phyloP scores from a whole-genome alignment of 2,329 filamentous ascomycete genomes.

The Thelonectria olida region DNA sequence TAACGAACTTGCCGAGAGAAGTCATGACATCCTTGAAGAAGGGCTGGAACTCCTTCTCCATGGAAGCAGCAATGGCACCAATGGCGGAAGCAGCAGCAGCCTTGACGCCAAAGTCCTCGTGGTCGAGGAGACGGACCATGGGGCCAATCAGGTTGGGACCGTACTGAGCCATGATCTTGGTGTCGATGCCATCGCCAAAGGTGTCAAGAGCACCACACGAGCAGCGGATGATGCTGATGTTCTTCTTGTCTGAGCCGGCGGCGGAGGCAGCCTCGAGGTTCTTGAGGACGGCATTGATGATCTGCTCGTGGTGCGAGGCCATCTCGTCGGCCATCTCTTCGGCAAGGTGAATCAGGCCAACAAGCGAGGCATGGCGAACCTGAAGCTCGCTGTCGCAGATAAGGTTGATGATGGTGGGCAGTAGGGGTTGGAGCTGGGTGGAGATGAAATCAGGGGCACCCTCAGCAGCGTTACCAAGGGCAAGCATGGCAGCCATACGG shows the following conservation, averaged over 20 bases:
- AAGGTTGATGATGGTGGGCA: slow-evolving; percentile 85
- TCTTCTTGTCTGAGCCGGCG: slow-evolving; percentile 75
- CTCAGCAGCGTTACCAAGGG: slow-evolving; percentile 93
- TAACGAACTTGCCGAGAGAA: slow-evolving; percentile 83
- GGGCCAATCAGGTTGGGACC: slow-evolving; percentile 84
- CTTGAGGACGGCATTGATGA: slow-evolving; percentile 86
- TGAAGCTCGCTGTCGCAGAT: slow-evolving; percentile 84
- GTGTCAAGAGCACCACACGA: slow-evolving; percentile 92
- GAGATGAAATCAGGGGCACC: slow-evolving; percentile 97
- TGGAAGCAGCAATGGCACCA: slow-evolving; percentile 87
- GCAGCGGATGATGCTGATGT: slow-evolving; percentile 85
- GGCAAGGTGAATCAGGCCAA: slow-evolving; percentile 87
- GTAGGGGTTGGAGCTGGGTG: slow-evolving; percentile 86
- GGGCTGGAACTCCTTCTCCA: slow-evolving; percentile 85
- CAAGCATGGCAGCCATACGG: slow-evolving; percentile 89
- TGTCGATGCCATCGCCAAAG: slow-evolving; percentile 87
- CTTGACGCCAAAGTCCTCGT: slow-evolving; percentile 90
- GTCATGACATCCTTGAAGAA: slow-evolving; percentile 93
- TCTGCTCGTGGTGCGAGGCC: slow-evolving; percentile 81
- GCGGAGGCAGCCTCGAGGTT: slow-evolving; percentile 86
- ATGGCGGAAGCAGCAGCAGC: slow-evolving; percentile 88
- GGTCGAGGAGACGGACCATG: slow-evolving; percentile 83
- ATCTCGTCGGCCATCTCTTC: slow-evolving; percentile 95
- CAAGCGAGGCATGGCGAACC: slow-evolving; percentile 87
- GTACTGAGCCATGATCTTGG: slow-evolving; percentile 79